These are phyloP conservation scores for Eremochloa ophiuroides DNA, from an alignment of 176 grass and related monocot genomes.

Conservation along the genomic window DNA sequence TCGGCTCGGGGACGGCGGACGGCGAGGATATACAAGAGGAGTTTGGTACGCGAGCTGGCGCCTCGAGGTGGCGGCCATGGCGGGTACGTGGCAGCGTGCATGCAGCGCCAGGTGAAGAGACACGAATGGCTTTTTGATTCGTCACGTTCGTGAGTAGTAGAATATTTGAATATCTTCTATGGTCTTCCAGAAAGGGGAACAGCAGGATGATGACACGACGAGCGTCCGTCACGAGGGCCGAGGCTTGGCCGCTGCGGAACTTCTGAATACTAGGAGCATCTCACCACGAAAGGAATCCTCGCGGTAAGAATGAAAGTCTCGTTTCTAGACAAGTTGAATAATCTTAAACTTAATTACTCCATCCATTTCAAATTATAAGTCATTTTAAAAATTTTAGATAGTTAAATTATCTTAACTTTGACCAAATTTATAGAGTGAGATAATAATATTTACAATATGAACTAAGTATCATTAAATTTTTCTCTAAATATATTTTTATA, in stretches of 20 bases:
- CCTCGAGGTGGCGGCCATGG: neutral
- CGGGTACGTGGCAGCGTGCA: constrained; percentile 78
- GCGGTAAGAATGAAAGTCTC: too few species aligned
- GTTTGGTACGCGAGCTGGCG: neutral
- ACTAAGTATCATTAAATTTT: too few species aligned
- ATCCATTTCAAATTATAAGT: too few species aligned
- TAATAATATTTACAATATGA: too few species aligned
- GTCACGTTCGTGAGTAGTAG: neutral
- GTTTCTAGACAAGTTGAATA: too few species aligned
- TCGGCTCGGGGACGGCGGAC: neutral
- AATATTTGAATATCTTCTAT: constrained; percentile 19
- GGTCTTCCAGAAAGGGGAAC: neutral
- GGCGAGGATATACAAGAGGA: neutral
- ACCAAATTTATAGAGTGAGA: too few species aligned
- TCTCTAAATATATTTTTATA: too few species aligned
- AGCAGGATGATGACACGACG: neutral
- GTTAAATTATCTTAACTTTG: too few species aligned
- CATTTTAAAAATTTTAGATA: too few species aligned
- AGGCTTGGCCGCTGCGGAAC: neutral
- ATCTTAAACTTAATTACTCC: too few species aligned
- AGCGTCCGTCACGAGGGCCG: neutral
- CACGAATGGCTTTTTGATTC: neutral
- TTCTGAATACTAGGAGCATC: too few species aligned
- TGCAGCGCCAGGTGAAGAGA: constrained; percentile 32
- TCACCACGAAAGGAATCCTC: too few species aligned